Evolutionary conservation across 108 stramenopile genomes (phyloP), one percentile per base, ranked within the genome.

Genomic region (Cylindrotheca closterium): DNA sequence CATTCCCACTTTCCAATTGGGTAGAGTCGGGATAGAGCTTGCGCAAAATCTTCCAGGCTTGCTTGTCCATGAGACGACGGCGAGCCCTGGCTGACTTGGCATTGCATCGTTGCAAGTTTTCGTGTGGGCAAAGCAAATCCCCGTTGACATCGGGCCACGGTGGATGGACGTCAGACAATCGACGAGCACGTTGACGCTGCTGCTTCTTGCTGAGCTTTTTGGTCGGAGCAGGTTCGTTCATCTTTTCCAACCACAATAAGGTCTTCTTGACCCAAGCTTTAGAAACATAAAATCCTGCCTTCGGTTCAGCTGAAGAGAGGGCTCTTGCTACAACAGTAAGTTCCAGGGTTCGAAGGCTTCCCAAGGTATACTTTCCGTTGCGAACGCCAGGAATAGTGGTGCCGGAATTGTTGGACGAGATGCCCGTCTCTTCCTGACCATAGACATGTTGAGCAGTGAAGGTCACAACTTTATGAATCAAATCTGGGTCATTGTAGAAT

Each of bases 251-350:
- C 94, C 94, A 95, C 26, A 84, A 77, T 3, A 95, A 55, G 0
- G 94, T 89, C 50, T 83, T 77, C 50, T 85, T 84, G 65, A 91
- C 87, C 94, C 94, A 95, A 12, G 78, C 64, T 59, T 95, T 95
- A 53, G 78, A 80, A 30, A 95, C 86, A 47, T 85, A 89, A 42
- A 87, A 95, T 5, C 86, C 81, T 7, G 77, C 61, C 51, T 80
- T 77, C 2, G 93, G 89, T 68, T 95, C 94, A 0, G 94, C 91
- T 52, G 84, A 69, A 25, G 65, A 72, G 29, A 95, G 70, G 29
- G 88, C 86, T n/a, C 94, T 75, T 15, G 89, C 89, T 4, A 95
- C 91, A 12, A 92, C 89, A 2, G 88, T 79, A 76, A 92, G 75
- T 68, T 95, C 94, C 77, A 95, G 90, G 62, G 87, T 86, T n/a